These are phyloP conservation scores for Yarrowia yakushimensis DNA, from an alignment of 805 yeast species.

Conservation along the genomic window DNA sequence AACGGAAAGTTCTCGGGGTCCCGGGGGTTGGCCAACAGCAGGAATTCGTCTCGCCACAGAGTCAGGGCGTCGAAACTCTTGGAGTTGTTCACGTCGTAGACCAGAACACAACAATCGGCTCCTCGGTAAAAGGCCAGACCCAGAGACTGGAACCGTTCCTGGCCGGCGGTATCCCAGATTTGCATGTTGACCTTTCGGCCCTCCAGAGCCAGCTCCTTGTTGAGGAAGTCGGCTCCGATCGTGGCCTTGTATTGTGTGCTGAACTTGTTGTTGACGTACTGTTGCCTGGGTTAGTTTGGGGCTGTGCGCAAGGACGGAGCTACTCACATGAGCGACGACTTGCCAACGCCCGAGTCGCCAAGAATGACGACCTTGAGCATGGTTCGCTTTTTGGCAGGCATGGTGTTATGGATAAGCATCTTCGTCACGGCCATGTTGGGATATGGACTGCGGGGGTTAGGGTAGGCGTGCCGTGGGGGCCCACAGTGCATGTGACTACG, in stretches of 20 bases:
- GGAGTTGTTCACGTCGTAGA: conserved; percentile 92
- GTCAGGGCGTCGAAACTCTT: conserved; percentile 87
- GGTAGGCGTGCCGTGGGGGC: neutral
- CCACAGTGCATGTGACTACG: conserved; percentile 16
- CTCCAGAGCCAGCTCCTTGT: conserved; percentile 84
- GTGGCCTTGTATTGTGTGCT: conserved; percentile 96
- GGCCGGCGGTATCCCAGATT: conserved; percentile 99
- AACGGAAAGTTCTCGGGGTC: conserved; percentile 96
- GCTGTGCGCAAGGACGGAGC: too few relatives aligned
- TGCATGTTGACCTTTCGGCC: conserved; percentile 72
- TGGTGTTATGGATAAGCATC: neutral
- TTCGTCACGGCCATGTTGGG: conserved; percentile 8
- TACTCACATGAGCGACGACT: conserved; percentile 76
- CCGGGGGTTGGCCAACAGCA: conserved; percentile 86
- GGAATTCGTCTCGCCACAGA: conserved; percentile 92
- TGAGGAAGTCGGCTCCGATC: conserved; percentile 94
- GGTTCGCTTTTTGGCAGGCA: conserved; percentile 37
- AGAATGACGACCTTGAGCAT: conserved; percentile 75
- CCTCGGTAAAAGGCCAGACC: conserved; percentile 98
- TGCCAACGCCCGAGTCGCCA: conserved; percentile 98
- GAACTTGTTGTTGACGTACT: conserved; percentile 91
- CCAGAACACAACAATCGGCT: conserved; percentile 95
- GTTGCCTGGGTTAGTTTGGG: conserved; percentile 48
- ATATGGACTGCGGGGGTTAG: conserved; percentile 5
- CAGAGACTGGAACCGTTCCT: conserved; percentile 91